Conservation (phyloP, 257 asterid genomes). For the Plantago elongata region DNA sequence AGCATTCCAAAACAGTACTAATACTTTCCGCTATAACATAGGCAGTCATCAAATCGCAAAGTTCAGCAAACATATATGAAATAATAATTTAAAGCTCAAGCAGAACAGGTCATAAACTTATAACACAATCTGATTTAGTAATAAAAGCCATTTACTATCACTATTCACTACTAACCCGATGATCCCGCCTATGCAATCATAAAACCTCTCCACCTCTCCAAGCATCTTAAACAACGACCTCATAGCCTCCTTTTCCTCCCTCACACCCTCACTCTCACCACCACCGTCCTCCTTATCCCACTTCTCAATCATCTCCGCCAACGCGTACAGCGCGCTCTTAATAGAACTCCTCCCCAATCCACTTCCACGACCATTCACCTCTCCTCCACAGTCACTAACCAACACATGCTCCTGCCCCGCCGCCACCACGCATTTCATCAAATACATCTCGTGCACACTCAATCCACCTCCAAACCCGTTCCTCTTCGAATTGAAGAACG, state of each 20-base stretch:
- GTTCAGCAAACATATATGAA: not conserved
- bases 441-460: slow-evolving; percentile 50
- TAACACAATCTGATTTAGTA: not conserved
- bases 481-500: slow-evolving; percentile 37
- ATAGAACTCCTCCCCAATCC: slow-evolving; percentile 40
- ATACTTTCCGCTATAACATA: no score
- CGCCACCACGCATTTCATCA: slow-evolving; percentile 78
- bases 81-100: not conserved
- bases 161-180: slow-evolving; percentile 68
- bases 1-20: no score
- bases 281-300: slow-evolving; percentile 46
- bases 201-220: slow-evolving; percentile 76
- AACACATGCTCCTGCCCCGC: slow-evolving; percentile 58
- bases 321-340: slow-evolving; percentile 63
- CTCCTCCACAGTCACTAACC: slow-evolving; percentile 16
- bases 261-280: slow-evolving; percentile 26
- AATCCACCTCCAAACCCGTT: slow-evolving; percentile 23
- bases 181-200: slow-evolving; percentile 93
- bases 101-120: not conserved
- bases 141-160: slow-evolving; percentile 11
- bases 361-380: slow-evolving; percentile 27
- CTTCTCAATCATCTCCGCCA: slow-evolving; percentile 83
- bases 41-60: not conserved
- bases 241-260: slow-evolving; percentile 40
- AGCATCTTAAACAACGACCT: slow-evolving; percentile 68